Evolutionary conservation across 1,284 basidiomycete species (phyloP), one percentile per base, ranked within the genome.

Genomic region (Apiotrichum gracile): DNA sequence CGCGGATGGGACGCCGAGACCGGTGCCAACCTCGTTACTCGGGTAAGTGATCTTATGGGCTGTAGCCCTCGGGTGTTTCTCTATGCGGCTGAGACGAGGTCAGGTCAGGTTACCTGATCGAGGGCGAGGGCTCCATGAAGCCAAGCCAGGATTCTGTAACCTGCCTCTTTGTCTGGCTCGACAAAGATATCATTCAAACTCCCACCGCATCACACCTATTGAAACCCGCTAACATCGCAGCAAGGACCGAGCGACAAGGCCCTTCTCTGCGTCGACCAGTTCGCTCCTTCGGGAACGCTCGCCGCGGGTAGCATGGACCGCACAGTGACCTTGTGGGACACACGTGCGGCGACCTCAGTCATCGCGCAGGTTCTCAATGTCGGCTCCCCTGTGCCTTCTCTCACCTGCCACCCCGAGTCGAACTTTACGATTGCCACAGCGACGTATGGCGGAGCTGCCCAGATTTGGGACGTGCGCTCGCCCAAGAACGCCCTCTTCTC

Each of bases 401-500:
- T 93, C 19, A 78, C 80, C 1, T 70, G 81, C 16, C 77, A 84
- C 63, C 78, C 81, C 0, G 79, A 80, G 0, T 83, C 83, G 19
- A 78, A 76, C 25, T 78, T 86, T 63, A 87, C 89, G 60, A 78
- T 92, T 19, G 79, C 87, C 9, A 87, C 83, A 1, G 91, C 88
- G 2, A 84, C 85, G 0, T 91, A 92, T 68, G 88, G 91, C 58
- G 88, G 90, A 33, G 77, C 84, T 1, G 84, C 87, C 3, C 81
- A 90, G 25, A 77, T 96, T 19, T 96, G 91, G 91, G 92, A 97
- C 71, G 74, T 91, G 26, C 79, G 91, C 33, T 76, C 74, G 26
- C 77, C 77, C 19, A 78, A 69, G 78, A 85, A 62, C 82, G 79
- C 76, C 7, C 59, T 80, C 55, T 89, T 93, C 71, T 53, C 37